phyloP scores from a whole-genome alignment of 495 filamentous ascomycete species.

The Hyphodiscus hymeniophilus region DNA sequence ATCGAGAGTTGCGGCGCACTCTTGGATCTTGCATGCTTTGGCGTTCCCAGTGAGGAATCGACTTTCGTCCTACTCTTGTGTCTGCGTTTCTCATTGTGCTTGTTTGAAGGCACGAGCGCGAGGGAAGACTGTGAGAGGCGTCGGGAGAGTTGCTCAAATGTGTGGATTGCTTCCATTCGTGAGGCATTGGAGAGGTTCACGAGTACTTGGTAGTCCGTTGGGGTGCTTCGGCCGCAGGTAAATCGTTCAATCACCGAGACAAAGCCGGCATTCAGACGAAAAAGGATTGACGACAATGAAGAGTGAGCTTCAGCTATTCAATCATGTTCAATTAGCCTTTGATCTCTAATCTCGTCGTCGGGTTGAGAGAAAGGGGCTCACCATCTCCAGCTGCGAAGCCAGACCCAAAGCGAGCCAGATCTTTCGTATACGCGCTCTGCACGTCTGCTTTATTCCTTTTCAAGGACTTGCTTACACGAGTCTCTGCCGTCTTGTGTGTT shows the following conservation, averaged over 20 bases:
- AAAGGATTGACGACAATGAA: slow-evolving; percentile 18
- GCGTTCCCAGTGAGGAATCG: background rate
- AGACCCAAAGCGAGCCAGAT: slow-evolving; percentile 10
- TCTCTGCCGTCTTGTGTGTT: slow-evolving; percentile 8
- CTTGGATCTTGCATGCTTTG: slow-evolving; percentile 7
- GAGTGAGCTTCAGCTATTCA: slow-evolving; percentile 19
- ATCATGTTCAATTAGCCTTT: background rate
- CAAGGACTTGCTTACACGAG: slow-evolving; percentile 11
- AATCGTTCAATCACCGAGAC: slow-evolving; percentile 20
- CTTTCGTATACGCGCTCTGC: slow-evolving; percentile 13
- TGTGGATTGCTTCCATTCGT: slow-evolving; percentile 20
- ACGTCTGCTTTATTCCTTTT: slow-evolving; percentile 16
- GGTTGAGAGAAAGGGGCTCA: slow-evolving; percentile 4
- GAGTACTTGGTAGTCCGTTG: slow-evolving; percentile 19
- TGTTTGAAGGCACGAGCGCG: background rate
- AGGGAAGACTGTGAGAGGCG: slow-evolving; percentile 16
- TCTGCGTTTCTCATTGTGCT: background rate
- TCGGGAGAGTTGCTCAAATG: slow-evolving; percentile 20
- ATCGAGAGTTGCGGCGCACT: slow-evolving; percentile 10
- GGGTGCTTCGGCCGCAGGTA: slow-evolving; percentile 14
- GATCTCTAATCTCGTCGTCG: background rate
- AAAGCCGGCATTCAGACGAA: slow-evolving; percentile 21
- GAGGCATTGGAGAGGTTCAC: slow-evolving; percentile 18
- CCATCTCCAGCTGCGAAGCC: slow-evolving; percentile 21
- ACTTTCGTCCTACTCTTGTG: background rate